These are phyloP conservation scores for Liriodendron chinense DNA, from an alignment of 164 flowering plant genomes.

Conservation along the genomic window DNA sequence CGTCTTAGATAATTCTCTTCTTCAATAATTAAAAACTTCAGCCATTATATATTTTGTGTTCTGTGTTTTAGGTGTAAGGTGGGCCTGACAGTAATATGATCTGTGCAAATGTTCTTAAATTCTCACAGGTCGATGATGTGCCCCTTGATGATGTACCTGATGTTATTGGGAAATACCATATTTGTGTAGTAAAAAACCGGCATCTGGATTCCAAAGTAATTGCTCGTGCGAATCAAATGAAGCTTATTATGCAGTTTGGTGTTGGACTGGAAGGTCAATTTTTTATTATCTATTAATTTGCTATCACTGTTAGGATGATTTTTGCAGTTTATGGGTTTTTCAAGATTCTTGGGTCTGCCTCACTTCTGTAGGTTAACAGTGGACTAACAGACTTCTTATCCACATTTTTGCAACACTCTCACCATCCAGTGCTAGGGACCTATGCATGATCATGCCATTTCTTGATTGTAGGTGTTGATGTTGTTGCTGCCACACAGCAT, in stretches of 20 bases:
- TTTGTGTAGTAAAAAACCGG: constrained; percentile 65
- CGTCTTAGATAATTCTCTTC: neutral
- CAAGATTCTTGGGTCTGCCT: neutral
- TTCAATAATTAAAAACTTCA: neutral
- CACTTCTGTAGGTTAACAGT: neutral
- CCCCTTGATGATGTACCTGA: constrained; percentile 56
- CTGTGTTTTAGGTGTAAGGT: neutral
- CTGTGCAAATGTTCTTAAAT: constrained; percentile 8
- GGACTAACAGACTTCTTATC: neutral
- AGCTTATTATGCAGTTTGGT: constrained; percentile 88
- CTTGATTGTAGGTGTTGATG: constrained; percentile 59
- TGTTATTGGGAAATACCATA: constrained; percentile 60
- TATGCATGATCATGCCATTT: neutral
- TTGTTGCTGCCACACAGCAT: constrained; percentile 66
- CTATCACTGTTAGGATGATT: neutral
- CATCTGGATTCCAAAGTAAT: constrained; percentile 50
- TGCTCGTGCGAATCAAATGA: constrained; percentile 66
- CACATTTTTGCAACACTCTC: neutral
- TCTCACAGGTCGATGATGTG: constrained; percentile 69
- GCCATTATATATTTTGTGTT: neutral
- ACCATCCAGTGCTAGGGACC: neutral
- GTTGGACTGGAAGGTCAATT: constrained; percentile 82
- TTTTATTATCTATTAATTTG: neutral
- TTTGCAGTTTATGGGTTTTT: neutral
- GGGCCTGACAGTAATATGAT: neutral